Evolutionary conservation across 2,329 filamentous ascomycete genomes (phyloP).

Genomic region (Colletotrichum navitas): DNA sequence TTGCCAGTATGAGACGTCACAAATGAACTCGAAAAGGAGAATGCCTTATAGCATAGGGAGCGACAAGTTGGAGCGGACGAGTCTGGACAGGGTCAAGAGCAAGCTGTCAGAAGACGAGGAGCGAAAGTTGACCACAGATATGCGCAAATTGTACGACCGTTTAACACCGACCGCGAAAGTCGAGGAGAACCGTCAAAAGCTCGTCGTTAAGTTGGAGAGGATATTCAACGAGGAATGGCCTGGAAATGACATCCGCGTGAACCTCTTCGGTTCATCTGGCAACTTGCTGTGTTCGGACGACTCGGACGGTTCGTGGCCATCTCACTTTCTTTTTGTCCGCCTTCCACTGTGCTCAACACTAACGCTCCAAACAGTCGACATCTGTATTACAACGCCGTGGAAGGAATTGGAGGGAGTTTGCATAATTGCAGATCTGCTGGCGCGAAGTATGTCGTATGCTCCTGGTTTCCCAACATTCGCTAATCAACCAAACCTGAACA

Average conservation of each 20-base stretch:
- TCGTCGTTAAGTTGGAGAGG: slow-evolving; percentile 89
- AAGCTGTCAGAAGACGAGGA: slow-evolving; percentile 80
- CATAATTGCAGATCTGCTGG: slow-evolving; percentile 86
- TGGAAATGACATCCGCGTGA: slow-evolving; percentile 87
- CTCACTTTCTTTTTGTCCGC: not conserved
- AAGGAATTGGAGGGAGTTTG: slow-evolving; percentile 91
- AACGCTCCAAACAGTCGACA: slow-evolving; percentile 77
- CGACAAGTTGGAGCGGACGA: slow-evolving; percentile 79
- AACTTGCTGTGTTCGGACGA: slow-evolving; percentile 95
- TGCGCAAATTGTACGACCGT: slow-evolving; percentile 85
- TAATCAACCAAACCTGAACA: slow-evolving; percentile 56
- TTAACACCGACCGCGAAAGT: slow-evolving; percentile 87
- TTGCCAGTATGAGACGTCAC: slow-evolving; percentile 91
- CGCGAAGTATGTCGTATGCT: slow-evolving; percentile 75
- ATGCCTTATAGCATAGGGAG: slow-evolving; percentile 94
- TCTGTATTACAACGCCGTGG: slow-evolving; percentile 94
- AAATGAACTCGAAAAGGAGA: slow-evolving; percentile 83
- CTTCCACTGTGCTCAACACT: slow-evolving; percentile 44
- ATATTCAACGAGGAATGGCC: slow-evolving; percentile 94
- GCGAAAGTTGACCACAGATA: slow-evolving; percentile 80
- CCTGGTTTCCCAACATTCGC: not conserved
- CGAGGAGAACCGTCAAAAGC: slow-evolving; percentile 77
- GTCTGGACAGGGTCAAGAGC: slow-evolving; percentile 79
- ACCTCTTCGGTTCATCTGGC: slow-evolving; percentile 97
- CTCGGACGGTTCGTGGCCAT: slow-evolving; percentile 84